Evolutionary conservation across 2,329 filamentous ascomycete genomes (phyloP).

Genomic region (Plenodomus tracheiphilus): DNA sequence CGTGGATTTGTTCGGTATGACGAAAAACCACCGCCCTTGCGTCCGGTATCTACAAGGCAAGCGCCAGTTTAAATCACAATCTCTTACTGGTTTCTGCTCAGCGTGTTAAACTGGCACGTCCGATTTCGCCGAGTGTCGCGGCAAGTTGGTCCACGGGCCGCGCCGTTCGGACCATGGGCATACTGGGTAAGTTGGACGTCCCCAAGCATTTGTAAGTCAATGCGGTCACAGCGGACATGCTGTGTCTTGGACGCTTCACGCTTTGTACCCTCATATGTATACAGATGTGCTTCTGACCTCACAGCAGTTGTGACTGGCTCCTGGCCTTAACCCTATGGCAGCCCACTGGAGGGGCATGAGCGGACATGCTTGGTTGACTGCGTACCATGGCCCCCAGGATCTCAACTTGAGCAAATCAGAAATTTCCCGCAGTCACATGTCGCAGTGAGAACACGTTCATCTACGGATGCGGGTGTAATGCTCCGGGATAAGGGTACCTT

Average conservation of each 20-base stretch:
- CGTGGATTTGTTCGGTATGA: neutral
- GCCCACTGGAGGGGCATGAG: neutral
- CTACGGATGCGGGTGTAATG: conserved; percentile 7
- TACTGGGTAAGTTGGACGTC: neutral
- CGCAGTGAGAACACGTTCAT: conserved; percentile 1
- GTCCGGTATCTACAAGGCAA: neutral
- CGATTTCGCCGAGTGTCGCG: conserved; percentile 3
- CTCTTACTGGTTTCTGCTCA: no score
- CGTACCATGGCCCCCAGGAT: neutral
- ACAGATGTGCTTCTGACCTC: conserved; percentile 2
- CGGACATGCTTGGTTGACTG: neutral
- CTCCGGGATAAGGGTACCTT: conserved; percentile 6
- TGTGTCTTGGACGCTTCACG: conserved; percentile 16
- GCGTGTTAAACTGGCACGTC: neutral
- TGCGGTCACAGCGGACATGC: conserved; percentile 10
- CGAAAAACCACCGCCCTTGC: neutral
- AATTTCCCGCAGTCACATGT: neutral
- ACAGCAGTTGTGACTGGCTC: neutral
- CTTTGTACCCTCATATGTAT: conserved; percentile 16
- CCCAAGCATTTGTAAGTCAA: neutral
- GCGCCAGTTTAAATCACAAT: no score
- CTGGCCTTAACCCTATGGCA: neutral
- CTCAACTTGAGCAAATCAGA: neutral
- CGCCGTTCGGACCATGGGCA: neutral
- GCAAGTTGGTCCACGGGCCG: conserved; percentile 3